Percentiles rank a stretch among this genome's conserved stretches.
Evolutionary conservation across 2,329 filamentous ascomycete genomes (phyloP).

Genomic region (Neoarthrinium moseri): DNA sequence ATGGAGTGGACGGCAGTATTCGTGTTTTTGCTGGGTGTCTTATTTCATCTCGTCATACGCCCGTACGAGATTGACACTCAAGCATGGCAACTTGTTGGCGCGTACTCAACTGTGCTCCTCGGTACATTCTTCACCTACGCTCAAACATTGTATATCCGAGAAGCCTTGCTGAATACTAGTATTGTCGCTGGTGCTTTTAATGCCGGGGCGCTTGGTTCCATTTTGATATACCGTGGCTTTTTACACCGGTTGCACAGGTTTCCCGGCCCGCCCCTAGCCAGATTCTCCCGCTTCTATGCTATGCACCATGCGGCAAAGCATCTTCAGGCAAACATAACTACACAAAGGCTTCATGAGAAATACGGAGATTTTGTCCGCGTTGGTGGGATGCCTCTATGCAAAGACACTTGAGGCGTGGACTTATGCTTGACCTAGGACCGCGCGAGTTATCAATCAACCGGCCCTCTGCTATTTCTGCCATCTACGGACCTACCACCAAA

Average conservation of each 20-base stretch:
- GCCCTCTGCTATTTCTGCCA: not conserved
- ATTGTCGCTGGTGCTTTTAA: not conserved
- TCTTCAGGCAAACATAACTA: conserved; percentile 5
- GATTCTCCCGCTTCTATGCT: conserved; percentile 9
- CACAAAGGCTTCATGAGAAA: no score
- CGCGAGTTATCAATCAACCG: no score
- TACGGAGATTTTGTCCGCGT: conserved; percentile 9
- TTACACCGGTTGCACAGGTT: conserved; percentile 13
- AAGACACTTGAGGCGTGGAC: not conserved
- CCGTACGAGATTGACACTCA: conserved; percentile 1
- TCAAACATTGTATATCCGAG: not conserved
- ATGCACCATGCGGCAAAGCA: conserved; percentile 2
- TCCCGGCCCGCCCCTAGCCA: conserved; percentile 11
- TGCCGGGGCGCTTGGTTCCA: not conserved
- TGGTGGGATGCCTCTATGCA: conserved; percentile 3
- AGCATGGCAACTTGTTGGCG: not conserved
- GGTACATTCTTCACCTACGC: not conserved
- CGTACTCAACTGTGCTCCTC: not conserved
- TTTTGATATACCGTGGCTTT: conserved; percentile 6
- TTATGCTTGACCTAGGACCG: no score
- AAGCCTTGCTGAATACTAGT: not conserved
- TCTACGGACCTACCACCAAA: not conserved
- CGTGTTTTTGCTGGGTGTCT: not conserved
- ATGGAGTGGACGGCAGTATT: not conserved
- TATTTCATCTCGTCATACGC: not conserved